phyloP scores from a whole-genome alignment of 192 early-diverging fungal genomes.

The Rhizophagus sp. region DNA sequence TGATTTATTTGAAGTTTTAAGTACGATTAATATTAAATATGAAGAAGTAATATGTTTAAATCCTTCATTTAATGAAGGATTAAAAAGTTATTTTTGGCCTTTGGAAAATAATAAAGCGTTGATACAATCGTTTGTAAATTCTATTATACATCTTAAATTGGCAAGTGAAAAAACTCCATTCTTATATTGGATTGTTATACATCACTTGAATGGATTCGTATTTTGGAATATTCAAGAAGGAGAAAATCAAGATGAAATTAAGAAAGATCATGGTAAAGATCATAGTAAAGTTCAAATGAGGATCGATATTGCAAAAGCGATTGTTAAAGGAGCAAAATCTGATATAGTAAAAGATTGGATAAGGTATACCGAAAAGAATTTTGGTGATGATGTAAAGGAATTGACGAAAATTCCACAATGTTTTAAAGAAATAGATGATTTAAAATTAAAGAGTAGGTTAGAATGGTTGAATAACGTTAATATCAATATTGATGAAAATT shows the following conservation, averaged over 20 bases:
- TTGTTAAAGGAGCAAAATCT: not conserved
- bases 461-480: not conserved
- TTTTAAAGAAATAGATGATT: not conserved
- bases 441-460: not conserved
- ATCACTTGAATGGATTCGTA: constrained; percentile 25
- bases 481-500: not conserved
- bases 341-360: constrained; percentile 9
- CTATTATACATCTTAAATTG: not conserved
- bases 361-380: constrained; percentile 2
- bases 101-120: constrained; percentile 21
- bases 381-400: not conserved
- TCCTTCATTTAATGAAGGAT: not conserved
- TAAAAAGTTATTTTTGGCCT: constrained; percentile 22
- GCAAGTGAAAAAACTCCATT: constrained; percentile 13
- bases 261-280: too few relatives aligned
- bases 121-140: not conserved
- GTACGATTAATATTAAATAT: constrained; percentile 18
- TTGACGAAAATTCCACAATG: not conserved
- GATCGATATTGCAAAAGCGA: constrained; percentile 10
- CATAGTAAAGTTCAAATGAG: not conserved
- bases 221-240: not conserved
- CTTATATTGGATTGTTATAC: constrained; percentile 29
- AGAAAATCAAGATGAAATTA: not conserved
- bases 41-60: constrained; percentile 21
- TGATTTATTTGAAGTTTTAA: constrained; percentile 19